phyloP scores from a whole-genome alignment of 2,329 filamentous ascomycete genomes.

The Aspergillus sp. region DNA sequence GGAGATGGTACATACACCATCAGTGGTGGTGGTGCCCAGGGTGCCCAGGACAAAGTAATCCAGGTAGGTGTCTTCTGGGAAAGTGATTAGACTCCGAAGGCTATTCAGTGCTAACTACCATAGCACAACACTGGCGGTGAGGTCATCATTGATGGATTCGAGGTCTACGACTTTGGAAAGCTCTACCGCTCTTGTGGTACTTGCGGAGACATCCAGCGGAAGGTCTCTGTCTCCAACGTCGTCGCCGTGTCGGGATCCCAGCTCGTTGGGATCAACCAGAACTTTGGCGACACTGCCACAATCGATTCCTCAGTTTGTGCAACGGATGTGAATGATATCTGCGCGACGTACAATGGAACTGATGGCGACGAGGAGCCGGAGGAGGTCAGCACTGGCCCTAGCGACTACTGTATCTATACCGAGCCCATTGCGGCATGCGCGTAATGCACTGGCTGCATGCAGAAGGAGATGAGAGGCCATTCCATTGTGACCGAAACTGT shows the following conservation, averaged over 20 bases:
- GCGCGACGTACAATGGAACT: constrained; percentile 35
- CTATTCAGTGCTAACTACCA: neutral
- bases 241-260: constrained; percentile 28
- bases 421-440: constrained; percentile 5
- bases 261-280: constrained; percentile 39
- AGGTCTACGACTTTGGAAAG: constrained; percentile 40
- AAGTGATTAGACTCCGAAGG: no score
- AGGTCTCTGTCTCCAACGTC: constrained; percentile 29
- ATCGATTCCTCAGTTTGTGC: constrained; percentile 6
- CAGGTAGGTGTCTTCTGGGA: constrained; percentile 12
- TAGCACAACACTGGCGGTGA: constrained; percentile 32
- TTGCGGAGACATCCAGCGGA: constrained; percentile 35
- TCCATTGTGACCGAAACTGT: no score
- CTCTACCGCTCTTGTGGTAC: constrained; percentile 50
- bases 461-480: no score
- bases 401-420: constrained; percentile 26
- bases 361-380: constrained; percentile 32
- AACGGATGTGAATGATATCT: constrained; percentile 18
- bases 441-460: neutral
- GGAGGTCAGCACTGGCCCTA: constrained; percentile 28
- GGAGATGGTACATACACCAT: constrained; percentile 32
- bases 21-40: constrained; percentile 34
- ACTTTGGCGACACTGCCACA: constrained; percentile 36
- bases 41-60: constrained; percentile 34
- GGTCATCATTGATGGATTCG: constrained; percentile 36